Evolutionary conservation across 495 filamentous ascomycete species (phyloP), one percentile per base, ranked within the genome.

Genomic region (Tetracladium setigerum): DNA sequence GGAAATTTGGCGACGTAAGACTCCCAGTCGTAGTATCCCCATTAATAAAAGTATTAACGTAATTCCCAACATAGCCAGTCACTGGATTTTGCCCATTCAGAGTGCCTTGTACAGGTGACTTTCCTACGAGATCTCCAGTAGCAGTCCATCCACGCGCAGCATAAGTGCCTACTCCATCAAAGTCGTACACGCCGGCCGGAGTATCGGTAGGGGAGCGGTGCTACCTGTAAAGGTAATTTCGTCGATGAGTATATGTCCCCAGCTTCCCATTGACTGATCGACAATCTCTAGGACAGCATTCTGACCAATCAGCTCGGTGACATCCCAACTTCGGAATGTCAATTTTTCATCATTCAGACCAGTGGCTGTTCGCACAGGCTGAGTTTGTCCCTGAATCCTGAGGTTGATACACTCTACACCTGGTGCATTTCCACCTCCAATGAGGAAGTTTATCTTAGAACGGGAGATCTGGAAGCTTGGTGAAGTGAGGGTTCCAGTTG

Each of bases 171-270:
- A 27, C 22, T 3, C 22, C 22, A 27, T 27, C 22, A 27, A 27
- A 27, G 7, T 7, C 7, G 22, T 27, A 27, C 22, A 27, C 22
- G 22, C 22, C 53, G 15, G 18, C 2, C 8, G 35, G 3, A 38
- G 35, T 2, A 3, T 2, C 6, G 6, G 35, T 14, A 8, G 3
- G 8, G 35, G 14, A 3, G 35, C 6, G 6, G 35, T 14, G 14
- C 14, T 38, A 8, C 17, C 35, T 3, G 14, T 3, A 18, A 38
- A 38, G 2, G 17, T 18, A 18, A 38, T 41, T 36, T 49, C 39
- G 49, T 46, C 37, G 14, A 44, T 17, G 24, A 50, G 43, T 5
- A 58, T 51, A 42, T 58, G 53, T 8, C 55, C 55, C 55, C 55
- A 58, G 16, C 36, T 44, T 4, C 49, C 45, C 11, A 49, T 57